Evolutionary conservation across 2,329 filamentous ascomycete species (phyloP), one percentile per base, ranked within the genome.

Genomic region (Botrytis cinerea): DNA sequence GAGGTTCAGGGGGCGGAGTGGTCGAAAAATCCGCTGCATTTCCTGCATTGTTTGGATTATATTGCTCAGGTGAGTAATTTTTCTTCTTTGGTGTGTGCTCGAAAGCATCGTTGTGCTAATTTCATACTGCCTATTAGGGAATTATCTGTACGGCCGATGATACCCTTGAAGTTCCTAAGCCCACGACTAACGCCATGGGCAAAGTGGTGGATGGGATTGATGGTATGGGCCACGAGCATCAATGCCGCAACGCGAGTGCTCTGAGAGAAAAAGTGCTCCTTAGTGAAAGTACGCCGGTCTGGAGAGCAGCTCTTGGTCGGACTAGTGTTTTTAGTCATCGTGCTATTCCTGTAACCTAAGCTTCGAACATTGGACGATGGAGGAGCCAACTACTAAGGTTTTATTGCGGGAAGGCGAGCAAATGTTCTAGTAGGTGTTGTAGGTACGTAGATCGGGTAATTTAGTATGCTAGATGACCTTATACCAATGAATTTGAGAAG

Each of bases 241-340:
- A 62, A 43, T 62, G 60, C 1, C 60, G 60, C 7, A 62, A 62
- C 7, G 35, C 60, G 2, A 62, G 60, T 62, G 60, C 35, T 62
- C 38, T 62, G 38, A 35, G 60, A 18, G 60, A 62, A 40, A 62
- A 43, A 62, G 60, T 62, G 60, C 60, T 43, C 40, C 60, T 62
- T 25, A 62, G 60, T 43, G 60, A 62, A 43, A 43, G 12, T 43
- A 62, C 40, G 14, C 60, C 60, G 22, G 35, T 62, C 7, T 62
- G 38, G 60, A 62, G 60, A 62, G 60, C 60, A 62, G 60, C 60
- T 16, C 60, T 62, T 40, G 60, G 60, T n/a, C 35, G 60, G 35
- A 62, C 60, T 10, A 62, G 60, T 62, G 60, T 62, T 14, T 62
- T 62, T 18, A 62, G 60, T 43, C 60, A 62, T 43, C 60, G 38